These are phyloP conservation scores for Neurospora pannonica DNA, from an alignment of 495 filamentous ascomycete species.

Conservation along the genomic window DNA sequence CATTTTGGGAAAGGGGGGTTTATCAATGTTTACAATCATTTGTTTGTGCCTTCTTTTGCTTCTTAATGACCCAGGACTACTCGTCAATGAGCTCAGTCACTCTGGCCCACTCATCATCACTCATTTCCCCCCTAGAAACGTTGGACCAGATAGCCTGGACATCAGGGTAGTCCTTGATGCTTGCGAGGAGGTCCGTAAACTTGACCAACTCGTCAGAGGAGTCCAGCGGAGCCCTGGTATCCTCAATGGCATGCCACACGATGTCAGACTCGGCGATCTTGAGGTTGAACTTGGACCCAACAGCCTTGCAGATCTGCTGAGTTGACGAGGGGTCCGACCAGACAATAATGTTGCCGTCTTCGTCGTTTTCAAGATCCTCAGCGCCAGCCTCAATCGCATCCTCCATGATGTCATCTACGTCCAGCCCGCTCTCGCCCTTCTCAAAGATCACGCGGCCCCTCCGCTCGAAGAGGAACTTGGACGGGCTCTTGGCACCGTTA, in stretches of 20 bases:
- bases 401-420: conserved; percentile 70
- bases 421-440: conserved; percentile 41
- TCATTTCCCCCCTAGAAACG: conserved; percentile 33
- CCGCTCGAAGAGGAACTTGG: conserved; percentile 75
- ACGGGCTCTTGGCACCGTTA: conserved; percentile 60
- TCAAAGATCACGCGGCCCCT: conserved; percentile 63
- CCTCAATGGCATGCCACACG: conserved; percentile 74
- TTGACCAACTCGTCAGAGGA: conserved; percentile 37
- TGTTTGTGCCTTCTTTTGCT: neutral
- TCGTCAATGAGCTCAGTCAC: conserved; percentile 39
- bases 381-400: conserved; percentile 78
- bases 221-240: conserved; percentile 55
- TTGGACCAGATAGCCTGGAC: conserved; percentile 65
- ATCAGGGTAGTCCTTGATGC: conserved; percentile 48
- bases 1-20: neutral
- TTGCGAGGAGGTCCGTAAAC: conserved; percentile 45
- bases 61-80: neutral
- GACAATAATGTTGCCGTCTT: conserved; percentile 59
- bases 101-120: conserved; percentile 37
- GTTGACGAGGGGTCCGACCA: conserved; percentile 66
- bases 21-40: conserved; percentile 7
- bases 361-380: conserved; percentile 65
- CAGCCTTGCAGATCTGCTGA: conserved; percentile 49
- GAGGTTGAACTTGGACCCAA: conserved; percentile 50
- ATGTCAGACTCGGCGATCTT: conserved; percentile 65